Evolutionary conservation across 1,139 yeast genomes (phyloP).

Genomic region (Debaryomyces sp.): DNA sequence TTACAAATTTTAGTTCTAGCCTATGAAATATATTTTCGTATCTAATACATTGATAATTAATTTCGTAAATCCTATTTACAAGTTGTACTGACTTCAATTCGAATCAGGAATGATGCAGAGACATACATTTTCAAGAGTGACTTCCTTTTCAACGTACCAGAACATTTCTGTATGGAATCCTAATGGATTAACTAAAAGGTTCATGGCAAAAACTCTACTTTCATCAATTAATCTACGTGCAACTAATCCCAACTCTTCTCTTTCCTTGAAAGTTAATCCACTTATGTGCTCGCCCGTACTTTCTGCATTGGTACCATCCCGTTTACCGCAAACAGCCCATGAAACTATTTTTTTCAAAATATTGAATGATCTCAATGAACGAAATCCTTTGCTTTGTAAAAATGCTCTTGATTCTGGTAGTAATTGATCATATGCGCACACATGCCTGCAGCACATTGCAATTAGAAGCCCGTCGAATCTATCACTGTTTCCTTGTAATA

Average conservation of each 20-base stretch:
- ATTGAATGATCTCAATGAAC: slow-evolving; percentile 45
- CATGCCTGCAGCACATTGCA: slow-evolving; percentile 95
- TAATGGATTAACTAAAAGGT: slow-evolving; percentile 24
- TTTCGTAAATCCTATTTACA: slow-evolving; percentile 1
- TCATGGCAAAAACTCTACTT: slow-evolving; percentile 50
- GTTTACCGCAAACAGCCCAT: slow-evolving; percentile 82
- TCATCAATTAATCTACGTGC: slow-evolving; percentile 75
- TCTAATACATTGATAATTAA: slow-evolving; percentile 4
- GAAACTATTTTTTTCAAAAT: slow-evolving; percentile 68
- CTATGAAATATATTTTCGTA: slow-evolving; percentile 8
- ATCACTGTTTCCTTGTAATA: slow-evolving; percentile 14
- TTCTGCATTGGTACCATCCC: slow-evolving; percentile 31
- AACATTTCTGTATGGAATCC: slow-evolving; percentile 51
- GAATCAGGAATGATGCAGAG: slow-evolving; percentile 26
- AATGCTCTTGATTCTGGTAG: slow-evolving; percentile 51
- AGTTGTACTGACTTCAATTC: neutral
- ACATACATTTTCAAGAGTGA: slow-evolving; percentile 76
- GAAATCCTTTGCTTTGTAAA: slow-evolving; percentile 37
- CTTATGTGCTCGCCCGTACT: slow-evolving; percentile 39
- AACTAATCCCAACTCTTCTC: slow-evolving; percentile 61
- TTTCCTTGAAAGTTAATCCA: slow-evolving; percentile 44
- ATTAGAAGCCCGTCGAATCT: slow-evolving; percentile 62
- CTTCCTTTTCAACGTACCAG: slow-evolving; percentile 56
- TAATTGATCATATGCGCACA: slow-evolving; percentile 61
- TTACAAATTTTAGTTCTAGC: slow-evolving; percentile 4